Percentiles rank a stretch among this genome's conserved stretches.
These are phyloP conservation scores for Mrakia gelida DNA, from an alignment of 768 basidiomycete genomes.

Conservation along the genomic window DNA sequence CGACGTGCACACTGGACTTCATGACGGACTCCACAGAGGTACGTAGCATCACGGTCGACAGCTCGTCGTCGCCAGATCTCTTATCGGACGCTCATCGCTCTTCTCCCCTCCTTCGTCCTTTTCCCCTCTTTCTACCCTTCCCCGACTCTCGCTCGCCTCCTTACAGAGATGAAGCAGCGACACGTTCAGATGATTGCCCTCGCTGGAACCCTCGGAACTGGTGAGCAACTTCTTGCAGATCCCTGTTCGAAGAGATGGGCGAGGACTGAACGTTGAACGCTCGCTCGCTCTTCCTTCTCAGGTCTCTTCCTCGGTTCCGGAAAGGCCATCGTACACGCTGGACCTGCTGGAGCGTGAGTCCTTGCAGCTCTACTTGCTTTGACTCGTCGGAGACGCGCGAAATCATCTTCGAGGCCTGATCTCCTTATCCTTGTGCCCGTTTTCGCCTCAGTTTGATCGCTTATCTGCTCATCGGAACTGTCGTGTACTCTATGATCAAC, in stretches of 20 bases:
- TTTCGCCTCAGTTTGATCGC: constrained; percentile 44
- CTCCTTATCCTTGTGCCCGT: no score
- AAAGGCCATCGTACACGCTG: constrained; percentile 56
- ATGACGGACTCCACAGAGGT: constrained; percentile 67
- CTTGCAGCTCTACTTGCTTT: no score
- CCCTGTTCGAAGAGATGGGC: no score
- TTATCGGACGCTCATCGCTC: neutral
- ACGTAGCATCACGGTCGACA: constrained; percentile 52
- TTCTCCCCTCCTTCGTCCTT: neutral
- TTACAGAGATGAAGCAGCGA: neutral
- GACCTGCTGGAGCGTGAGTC: constrained; percentile 57
- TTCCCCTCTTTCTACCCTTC: neutral
- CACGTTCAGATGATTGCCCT: constrained; percentile 65
- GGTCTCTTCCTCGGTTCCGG: constrained; percentile 72
- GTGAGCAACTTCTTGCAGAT: no score
- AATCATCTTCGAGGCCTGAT: no score
- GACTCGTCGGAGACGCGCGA: no score
- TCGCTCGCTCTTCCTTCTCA: constrained; percentile 42
- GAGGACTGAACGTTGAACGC: no score
- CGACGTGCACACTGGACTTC: constrained; percentile 22
- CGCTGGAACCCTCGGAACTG: constrained; percentile 53
- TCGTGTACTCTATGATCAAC: constrained; percentile 38
- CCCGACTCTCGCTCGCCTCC: neutral
- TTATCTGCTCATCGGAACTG: constrained; percentile 45
- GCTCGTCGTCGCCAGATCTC: neutral